These are phyloP conservation scores for Amaranthus tricolor DNA, from an alignment of 179 eudicot genomes.

Conservation along the genomic window DNA sequence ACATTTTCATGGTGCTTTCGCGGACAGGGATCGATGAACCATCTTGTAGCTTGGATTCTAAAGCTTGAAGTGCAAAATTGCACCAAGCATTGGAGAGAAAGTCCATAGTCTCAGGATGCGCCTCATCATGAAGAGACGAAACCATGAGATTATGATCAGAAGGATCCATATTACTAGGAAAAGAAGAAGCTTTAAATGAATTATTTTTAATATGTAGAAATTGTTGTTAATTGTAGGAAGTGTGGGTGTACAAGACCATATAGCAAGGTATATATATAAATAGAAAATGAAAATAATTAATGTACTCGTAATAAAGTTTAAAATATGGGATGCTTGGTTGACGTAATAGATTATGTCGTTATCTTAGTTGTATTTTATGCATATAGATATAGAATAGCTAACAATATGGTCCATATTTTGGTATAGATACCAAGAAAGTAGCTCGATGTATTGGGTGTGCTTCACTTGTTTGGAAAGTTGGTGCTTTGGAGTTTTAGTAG, in stretches of 20 bases:
- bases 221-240: neutral
- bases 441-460: constrained; percentile 6
- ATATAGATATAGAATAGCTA: constrained; percentile 17
- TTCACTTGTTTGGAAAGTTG: constrained; percentile 21
- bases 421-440: constrained; percentile 25
- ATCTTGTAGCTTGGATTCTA: constrained; percentile 34
- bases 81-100: constrained; percentile 89
- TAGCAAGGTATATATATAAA: too few relatives aligned
- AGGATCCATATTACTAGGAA: too few relatives aligned
- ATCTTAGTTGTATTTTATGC: constrained; percentile 28
- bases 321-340: constrained; percentile 8
- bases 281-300: neutral
- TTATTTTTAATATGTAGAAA: neutral
- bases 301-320: neutral
- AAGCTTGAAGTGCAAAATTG: constrained; percentile 77
- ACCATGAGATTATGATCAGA: constrained; percentile 21
- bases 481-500: constrained; percentile 7
- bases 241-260: neutral
- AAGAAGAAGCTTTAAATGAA: neutral
- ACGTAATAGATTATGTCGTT: constrained; percentile 28
- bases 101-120: constrained; percentile 93
- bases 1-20: constrained; percentile 16
- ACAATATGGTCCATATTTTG: constrained; percentile 24
- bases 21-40: constrained; percentile 11
- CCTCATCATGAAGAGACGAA: constrained; percentile 59